These are phyloP conservation scores for Ceratocystis variospora DNA, from an alignment of 2,329 filamentous ascomycete species.

Conservation along the genomic window DNA sequence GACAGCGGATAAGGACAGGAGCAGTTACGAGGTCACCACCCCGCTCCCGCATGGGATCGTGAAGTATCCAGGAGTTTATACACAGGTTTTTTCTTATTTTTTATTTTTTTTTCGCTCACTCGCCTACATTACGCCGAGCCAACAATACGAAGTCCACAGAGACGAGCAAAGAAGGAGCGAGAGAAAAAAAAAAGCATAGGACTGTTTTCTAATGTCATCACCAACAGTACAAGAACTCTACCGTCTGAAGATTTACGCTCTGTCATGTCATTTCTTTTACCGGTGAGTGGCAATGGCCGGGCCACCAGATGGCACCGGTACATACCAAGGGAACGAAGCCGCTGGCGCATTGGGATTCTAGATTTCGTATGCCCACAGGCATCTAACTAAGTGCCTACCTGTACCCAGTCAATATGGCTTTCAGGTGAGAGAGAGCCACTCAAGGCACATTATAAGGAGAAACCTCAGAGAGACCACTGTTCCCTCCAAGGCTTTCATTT, in stretches of 20 bases:
- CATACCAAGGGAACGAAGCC: neutral
- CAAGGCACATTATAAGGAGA: neutral
- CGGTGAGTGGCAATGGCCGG: neutral
- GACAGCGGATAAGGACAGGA: slow-evolving; percentile 6
- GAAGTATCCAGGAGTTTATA: neutral
- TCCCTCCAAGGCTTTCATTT: neutral
- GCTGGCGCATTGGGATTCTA: neutral
- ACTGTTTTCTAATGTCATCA: neutral
- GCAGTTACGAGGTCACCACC: slow-evolving; percentile 1
- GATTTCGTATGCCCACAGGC: slow-evolving; percentile 2
- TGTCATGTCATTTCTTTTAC: neutral
- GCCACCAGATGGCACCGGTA: neutral
- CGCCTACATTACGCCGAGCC: neutral
- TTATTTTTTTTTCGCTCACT: neutral
- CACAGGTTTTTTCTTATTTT: too few species aligned
- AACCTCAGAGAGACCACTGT: neutral
- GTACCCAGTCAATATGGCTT: slow-evolving; percentile 7
- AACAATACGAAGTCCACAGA: neutral
- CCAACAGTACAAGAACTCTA: neutral
- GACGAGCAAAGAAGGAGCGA: neutral
- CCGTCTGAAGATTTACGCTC: neutral
- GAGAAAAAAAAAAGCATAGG: neutral
- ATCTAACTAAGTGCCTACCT: neutral
- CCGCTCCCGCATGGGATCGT: neutral
- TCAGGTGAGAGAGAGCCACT: slow-evolving; percentile 7